Base-by-base conservation (phyloP, 345 rosid genomes). In the Anacardium occidentale region DNA sequence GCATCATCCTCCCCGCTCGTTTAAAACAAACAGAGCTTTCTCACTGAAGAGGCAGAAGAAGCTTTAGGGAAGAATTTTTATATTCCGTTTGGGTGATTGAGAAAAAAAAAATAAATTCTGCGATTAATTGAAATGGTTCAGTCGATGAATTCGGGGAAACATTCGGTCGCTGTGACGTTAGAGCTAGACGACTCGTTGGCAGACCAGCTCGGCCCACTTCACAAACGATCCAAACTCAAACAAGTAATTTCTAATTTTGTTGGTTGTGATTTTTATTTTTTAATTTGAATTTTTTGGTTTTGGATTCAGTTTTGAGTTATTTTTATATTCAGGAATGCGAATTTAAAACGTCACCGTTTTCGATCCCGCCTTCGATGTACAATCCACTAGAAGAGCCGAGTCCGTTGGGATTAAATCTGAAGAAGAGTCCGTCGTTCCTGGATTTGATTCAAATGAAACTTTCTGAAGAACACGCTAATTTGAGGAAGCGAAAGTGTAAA, bases 381-480 rank as follows among this genome's bases (percentile, higher is more conserved):
- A 77, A 81, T 70, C 89, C 86, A 22, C 83, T 88, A 15, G 85
- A 80, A 1, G 96, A 88, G 80, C 88, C 90, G 2, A 86, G 92
- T 57, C 96, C 96, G 5, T 74, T 90, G 62, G 96, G 96, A 21
- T 73, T 90, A 79, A 81, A 80, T 54, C 82, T 90, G 58, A 86
- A 82, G 75, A 88, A 90, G 81, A 88, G 83, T 51, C 90, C 91
- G 44, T 88, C 92, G 11, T 79, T 88, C 1, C 71, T 88, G 81
- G 91, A 88, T 64, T 85, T 88, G 78, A 85, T 90, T 21, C 90
- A 86, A 65, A 86, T 81, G 87, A 88, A 69, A 78, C 88, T 88
- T 18, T 81, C 90, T 45, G 83, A 88, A 73, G 82, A 74, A 57
- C 69, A 72, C 40, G 70, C 80, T n/a, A 24, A 78, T 67, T 40